phyloP scores from a whole-genome alignment of 2,329 filamentous ascomycete genomes.

The Aspergillus novofumigatus region DNA sequence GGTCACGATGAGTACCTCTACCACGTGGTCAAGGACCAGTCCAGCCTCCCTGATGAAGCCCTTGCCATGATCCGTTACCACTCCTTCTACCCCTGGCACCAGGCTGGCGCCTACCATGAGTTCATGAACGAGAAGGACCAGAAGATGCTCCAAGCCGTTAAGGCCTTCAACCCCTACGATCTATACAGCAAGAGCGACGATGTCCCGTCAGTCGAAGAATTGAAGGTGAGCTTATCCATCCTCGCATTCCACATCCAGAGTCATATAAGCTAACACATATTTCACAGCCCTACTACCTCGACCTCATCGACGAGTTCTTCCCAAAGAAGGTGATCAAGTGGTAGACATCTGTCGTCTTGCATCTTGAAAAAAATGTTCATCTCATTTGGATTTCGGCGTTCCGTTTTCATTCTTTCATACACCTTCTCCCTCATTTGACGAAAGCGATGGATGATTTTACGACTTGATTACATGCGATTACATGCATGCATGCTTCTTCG shows the following conservation, averaged over 20 bases:
- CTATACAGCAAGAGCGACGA: constrained; percentile 88
- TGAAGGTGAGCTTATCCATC: constrained; percentile 55
- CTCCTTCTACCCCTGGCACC: constrained; percentile 90
- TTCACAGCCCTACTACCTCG: constrained; percentile 63
- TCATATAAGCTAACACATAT: constrained; percentile 10
- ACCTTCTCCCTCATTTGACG: neutral
- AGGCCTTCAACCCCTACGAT: constrained; percentile 88
- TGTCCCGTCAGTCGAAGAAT: constrained; percentile 67
- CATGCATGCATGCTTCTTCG: neutral
- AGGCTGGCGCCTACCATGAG: constrained; percentile 70
- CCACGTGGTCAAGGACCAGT: constrained; percentile 79
- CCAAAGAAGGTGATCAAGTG: constrained; percentile 65
- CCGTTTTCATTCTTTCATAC: neutral
- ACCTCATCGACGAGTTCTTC: constrained; percentile 71
- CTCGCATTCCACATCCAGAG: neutral
- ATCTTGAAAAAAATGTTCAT: neutral
- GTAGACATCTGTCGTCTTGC: constrained; percentile 41
- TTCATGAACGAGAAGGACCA: constrained; percentile 81
- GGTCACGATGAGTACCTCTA: constrained; percentile 60
- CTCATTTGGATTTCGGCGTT: neutral
- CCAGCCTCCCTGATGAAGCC: constrained; percentile 71
- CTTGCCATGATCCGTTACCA: constrained; percentile 93
- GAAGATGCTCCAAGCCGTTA: constrained; percentile 73
- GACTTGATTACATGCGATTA: neutral
- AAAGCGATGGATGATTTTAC: neutral